Evolutionary conservation across 2,329 filamentous ascomycete genomes (phyloP).

Genomic region (Trichoderma sp.): DNA sequence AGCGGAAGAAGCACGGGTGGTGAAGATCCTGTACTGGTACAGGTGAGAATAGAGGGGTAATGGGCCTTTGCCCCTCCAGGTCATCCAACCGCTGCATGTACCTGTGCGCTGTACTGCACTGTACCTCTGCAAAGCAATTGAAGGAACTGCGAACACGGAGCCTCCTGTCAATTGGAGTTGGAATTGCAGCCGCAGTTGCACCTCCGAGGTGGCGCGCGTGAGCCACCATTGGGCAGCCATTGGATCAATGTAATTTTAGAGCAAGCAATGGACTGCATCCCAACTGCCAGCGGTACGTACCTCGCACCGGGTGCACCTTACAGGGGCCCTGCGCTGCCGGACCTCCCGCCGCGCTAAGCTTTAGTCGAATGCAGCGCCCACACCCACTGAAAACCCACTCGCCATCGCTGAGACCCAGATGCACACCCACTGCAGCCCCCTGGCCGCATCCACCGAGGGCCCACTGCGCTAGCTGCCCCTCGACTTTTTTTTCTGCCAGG

Average conservation of each 20-base stretch:
- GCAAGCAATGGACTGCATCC: not conserved
- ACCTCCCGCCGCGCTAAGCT: conserved; percentile 37
- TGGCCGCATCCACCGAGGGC: conserved; percentile 8
- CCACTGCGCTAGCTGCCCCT: conserved; percentile 13
- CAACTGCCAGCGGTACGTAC: not conserved
- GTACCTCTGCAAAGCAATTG: too few relatives aligned
- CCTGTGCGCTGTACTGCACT: not conserved
- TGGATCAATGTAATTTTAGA: conserved; percentile 10
- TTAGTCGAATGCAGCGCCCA: conserved; percentile 32
- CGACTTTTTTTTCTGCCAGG: conserved; percentile 18
- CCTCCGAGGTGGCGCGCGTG: not conserved
- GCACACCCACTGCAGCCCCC: conserved; percentile 23
- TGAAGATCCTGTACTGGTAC: conserved; percentile 4
- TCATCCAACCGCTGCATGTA: not conserved
- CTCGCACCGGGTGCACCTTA: not conserved
- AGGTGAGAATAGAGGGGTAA: not conserved
- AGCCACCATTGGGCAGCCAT: conserved; percentile 3
- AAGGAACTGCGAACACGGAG: conserved; percentile 14
- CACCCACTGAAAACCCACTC: conserved; percentile 24
- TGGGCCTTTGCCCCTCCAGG: conserved; percentile 13
- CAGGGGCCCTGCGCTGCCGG: conserved; percentile 24
- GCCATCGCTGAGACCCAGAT: conserved; percentile 25
- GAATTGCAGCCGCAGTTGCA: not conserved
- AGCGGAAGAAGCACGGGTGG: not conserved
- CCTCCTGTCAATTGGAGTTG: not conserved